Base-by-base conservation (phyloP, 2,329 filamentous ascomycete genomes). In the Paraphoma chrysanthemicola region DNA sequence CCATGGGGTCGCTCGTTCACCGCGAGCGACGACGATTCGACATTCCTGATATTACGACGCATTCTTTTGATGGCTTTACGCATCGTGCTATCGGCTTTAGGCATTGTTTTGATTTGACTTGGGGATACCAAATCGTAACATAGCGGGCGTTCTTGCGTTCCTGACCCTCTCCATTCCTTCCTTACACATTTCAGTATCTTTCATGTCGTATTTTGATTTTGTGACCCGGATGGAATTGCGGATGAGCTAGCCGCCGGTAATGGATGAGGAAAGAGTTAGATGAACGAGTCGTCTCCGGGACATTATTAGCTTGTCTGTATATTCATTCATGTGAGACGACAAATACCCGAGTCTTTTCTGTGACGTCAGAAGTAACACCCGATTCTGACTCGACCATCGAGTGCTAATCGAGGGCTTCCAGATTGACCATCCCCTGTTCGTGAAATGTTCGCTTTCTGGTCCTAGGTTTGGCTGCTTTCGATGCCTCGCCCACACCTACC, bases 121-220 rank as follows among this genome's bases (percentile, higher is more conserved):
- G 56, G 60, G 58, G 57, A 64, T 69, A 70, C 67, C 67, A 70
- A 60, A 62, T 66, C 64, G 66, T 52, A 65, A 45, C 54, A 63
- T 41, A 68, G 61, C 63, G 60, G 67, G 64, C 57, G 67, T 68
- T 61, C 46, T 48, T 38, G 29, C n/a, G 30, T 53, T 52, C 41
- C 39, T 10, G 16, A n/a, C 16, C 17, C n/a, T 38, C 5, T 44
- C 14, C 42, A 17, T n/a, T 44, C n/a, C 29, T 16, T 17, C 12
- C 12, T 46, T 33, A 18, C 17, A 18, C 23, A 30, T 7, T 30
- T 46, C 29, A 11, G 14, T 46, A n/a, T 46, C 28, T 23, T 30
- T 12, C 43, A 12, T 23, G 6, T 44, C 16, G 14, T 44, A 4
- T 23, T 23, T 23, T 23, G 23, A n/a, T 23, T 23, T 5, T 23